A percentile compares a stretch with the other conserved stretches of the same genome.
These are phyloP conservation scores for Kokia cookei DNA, from an alignment of 441 rosid genomes.

Conservation along the genomic window DNA sequence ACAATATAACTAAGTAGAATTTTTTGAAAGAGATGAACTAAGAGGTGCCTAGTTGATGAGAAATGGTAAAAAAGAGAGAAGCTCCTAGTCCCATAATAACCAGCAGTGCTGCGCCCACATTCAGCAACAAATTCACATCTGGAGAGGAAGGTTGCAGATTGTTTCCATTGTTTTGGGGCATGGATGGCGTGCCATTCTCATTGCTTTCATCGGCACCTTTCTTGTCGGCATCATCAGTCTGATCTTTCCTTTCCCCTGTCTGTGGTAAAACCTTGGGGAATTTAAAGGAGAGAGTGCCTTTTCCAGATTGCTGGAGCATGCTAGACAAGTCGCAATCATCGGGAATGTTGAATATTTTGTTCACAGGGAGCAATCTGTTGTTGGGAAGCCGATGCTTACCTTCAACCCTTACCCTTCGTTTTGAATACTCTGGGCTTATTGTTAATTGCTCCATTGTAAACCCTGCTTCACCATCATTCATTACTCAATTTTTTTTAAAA, in stretches of 20 bases:
- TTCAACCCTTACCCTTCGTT: conserved; percentile 13
- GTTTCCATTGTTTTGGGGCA: not conserved
- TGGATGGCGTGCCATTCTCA: not conserved
- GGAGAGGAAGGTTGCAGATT: not conserved
- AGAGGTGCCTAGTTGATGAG: not conserved
- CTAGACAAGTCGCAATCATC: conserved; percentile 17
- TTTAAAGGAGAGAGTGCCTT: conserved; percentile 25
- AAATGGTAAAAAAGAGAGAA: not conserved
- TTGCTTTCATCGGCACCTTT: not conserved
- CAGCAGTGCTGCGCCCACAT: conserved; percentile 28
- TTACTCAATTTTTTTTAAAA: too few species aligned
- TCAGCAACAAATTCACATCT: conserved; percentile 10
- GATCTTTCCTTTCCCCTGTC: not conserved
- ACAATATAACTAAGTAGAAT: too few species aligned
- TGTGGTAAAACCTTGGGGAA: conserved; percentile 1
- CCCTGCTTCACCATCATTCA: conserved; percentile 10
- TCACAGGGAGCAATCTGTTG: conserved; percentile 22
- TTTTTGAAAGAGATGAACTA: too few species aligned
- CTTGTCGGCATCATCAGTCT: not conserved
- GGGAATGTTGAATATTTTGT: conserved; percentile 25
- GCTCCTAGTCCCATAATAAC: conserved; percentile 30
- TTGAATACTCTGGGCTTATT: conserved; percentile 11
- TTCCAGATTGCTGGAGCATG: conserved; percentile 12
- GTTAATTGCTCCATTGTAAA: conserved; percentile 26
- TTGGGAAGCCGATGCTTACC: conserved; percentile 28